Percentiles rank a stretch among this genome's conserved stretches.
These are phyloP conservation scores for Termitomyces sp. DNA, from an alignment of 768 basidiomycete genomes.

Conservation along the genomic window DNA sequence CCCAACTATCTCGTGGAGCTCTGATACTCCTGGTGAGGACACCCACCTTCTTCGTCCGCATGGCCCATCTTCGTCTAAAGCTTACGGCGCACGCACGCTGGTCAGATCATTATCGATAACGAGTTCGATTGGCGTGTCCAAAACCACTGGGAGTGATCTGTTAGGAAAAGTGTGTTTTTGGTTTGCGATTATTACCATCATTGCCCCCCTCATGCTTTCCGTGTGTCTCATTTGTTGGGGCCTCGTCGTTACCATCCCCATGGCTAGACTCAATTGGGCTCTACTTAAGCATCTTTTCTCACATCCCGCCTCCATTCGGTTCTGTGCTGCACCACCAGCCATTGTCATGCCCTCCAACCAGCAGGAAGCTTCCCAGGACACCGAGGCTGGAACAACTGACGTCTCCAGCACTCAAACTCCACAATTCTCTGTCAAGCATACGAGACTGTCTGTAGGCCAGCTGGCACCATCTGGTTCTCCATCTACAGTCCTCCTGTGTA, in stretches of 20 bases:
- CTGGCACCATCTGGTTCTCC: conserved; percentile 80
- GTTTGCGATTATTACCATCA: conserved; percentile 65
- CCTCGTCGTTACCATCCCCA: conserved; percentile 92
- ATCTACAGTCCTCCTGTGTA: conserved; percentile 90
- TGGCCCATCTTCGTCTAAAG: conserved; percentile 42
- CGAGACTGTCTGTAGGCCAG: conserved; percentile 81
- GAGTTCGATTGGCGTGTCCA: conserved; percentile 23
- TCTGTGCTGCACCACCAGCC: conserved; percentile 80
- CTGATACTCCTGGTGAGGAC: conserved; percentile 35
- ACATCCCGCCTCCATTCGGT: conserved; percentile 82
- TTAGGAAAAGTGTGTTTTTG: conserved; percentile 81
- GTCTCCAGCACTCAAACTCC: conserved; percentile 23
- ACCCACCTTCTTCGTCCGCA: conserved; percentile 36
- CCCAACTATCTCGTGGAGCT: conserved; percentile 37
- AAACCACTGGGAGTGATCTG: conserved; percentile 37
- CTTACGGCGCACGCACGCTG: conserved; percentile 60
- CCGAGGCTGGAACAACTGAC: conserved; percentile 17
- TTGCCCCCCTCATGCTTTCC: conserved; percentile 84
- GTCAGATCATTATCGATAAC: conserved; percentile 25
- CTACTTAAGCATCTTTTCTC: conserved; percentile 76
- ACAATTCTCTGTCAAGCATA: conserved; percentile 62
- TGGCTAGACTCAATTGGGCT: conserved; percentile 98
- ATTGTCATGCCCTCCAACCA: conserved; percentile 45
- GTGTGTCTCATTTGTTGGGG: conserved; percentile 93
- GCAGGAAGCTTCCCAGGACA: conserved; percentile 18